Conservation (phyloP, 2,329 filamentous ascomycete species). For the Penicillium decumbens region DNA sequence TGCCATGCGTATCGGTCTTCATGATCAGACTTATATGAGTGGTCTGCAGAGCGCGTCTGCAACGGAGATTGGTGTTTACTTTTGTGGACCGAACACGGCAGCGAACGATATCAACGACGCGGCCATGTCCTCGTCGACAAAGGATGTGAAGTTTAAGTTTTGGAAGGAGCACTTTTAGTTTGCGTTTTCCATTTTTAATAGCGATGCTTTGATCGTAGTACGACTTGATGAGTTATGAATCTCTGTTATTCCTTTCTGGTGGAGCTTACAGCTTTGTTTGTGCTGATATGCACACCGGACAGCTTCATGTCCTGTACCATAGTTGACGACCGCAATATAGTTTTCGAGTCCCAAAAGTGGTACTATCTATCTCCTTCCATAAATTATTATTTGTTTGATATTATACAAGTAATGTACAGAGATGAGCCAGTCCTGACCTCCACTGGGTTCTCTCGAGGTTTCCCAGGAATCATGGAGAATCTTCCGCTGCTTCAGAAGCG, state of each 20-base stretch:
- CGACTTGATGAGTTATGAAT: conserved; percentile 25
- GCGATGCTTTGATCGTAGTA: conserved; percentile 9
- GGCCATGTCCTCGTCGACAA: conserved; percentile 65
- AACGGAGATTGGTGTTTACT: conserved; percentile 94
- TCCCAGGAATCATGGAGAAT: not conserved
- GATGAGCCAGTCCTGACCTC: not conserved
- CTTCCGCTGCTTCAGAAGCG: not conserved
- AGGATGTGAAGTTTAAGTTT: conserved; percentile 88
- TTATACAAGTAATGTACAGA: not conserved
- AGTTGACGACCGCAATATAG: conserved; percentile 3
- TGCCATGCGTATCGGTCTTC: conserved; percentile 81
- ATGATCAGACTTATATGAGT: conserved; percentile 77
- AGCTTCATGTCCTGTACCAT: conserved; percentile 18
- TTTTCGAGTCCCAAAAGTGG: not conserved
- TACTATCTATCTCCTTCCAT: not conserved
- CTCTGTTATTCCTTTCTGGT: conserved; percentile 9
- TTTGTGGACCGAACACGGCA: conserved; percentile 79
- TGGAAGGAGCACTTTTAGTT: conserved; percentile 84
- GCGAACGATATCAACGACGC: conserved; percentile 82
- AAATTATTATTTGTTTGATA: not conserved
- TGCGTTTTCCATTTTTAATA: not conserved
- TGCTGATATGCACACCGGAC: conserved; percentile 6
- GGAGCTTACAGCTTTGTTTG: conserved; percentile 1
- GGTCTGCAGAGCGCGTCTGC: conserved; percentile 71
- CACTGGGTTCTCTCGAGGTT: not conserved